These are phyloP conservation scores for Trichoderma cornu-damae DNA, from an alignment of 2,329 filamentous ascomycete species.

Conservation along the genomic window DNA sequence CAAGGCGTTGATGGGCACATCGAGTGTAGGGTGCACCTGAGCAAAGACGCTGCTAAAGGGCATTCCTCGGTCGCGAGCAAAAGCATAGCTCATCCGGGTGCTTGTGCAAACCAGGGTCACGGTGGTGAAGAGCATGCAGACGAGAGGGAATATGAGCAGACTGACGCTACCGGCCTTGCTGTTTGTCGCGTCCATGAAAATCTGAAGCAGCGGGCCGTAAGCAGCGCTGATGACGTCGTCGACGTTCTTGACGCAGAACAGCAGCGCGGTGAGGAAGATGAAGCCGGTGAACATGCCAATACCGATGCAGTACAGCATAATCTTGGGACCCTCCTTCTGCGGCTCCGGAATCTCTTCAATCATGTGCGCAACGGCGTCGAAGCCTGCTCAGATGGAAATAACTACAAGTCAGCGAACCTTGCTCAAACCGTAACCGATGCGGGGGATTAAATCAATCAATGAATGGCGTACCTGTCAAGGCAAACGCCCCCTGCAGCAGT, in stretches of 20 bases:
- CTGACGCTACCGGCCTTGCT: constrained; percentile 59
- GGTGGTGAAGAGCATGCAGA: constrained; percentile 61
- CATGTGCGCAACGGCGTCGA: constrained; percentile 48
- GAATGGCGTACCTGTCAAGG: constrained; percentile 38
- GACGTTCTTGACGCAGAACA: constrained; percentile 59
- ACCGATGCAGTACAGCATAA: constrained; percentile 60
- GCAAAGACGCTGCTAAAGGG: constrained; percentile 58
- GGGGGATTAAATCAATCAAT: not conserved
- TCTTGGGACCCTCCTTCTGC: constrained; percentile 54
- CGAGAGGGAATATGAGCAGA: constrained; percentile 59
- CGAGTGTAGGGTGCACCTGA: constrained; percentile 54
- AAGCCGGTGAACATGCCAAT: constrained; percentile 61
- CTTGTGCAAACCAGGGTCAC: constrained; percentile 62
- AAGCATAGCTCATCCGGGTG: constrained; percentile 62
- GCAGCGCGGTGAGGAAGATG: constrained; percentile 56
- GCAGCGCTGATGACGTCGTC: constrained; percentile 51
- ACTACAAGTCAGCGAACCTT: not conserved
- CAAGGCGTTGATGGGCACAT: constrained; percentile 63
- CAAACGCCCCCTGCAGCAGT: constrained; percentile 48
- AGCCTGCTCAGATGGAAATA: constrained; percentile 29
- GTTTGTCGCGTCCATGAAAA: constrained; percentile 59
- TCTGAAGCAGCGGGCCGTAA: constrained; percentile 56
- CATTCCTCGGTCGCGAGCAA: constrained; percentile 61
- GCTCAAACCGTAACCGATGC: not conserved
- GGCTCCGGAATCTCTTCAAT: constrained; percentile 56